phyloP scores from a whole-genome alignment of 2,329 filamentous ascomycete genomes.

The Thyridium curvatum region DNA sequence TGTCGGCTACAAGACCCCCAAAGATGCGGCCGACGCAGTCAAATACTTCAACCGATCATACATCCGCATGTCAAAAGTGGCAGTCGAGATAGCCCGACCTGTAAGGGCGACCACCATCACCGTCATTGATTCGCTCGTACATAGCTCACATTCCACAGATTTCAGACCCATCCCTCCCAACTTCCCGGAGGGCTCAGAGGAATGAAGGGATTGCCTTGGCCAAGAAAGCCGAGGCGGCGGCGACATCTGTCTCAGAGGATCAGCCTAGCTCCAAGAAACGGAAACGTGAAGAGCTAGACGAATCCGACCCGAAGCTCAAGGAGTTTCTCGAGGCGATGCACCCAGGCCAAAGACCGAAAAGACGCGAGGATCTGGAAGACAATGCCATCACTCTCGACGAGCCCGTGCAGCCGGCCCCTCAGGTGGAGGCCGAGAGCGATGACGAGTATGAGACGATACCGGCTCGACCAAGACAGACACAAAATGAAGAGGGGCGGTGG shows the following conservation, averaged over 20 bases:
- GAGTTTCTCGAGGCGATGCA: constrained; percentile 86
- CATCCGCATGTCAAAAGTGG: constrained; percentile 91
- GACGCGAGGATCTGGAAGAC: constrained; percentile 35
- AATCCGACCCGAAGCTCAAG: constrained; percentile 71
- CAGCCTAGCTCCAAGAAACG: constrained; percentile 55
- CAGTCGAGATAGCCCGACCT: constrained; percentile 80
- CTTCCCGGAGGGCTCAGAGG: constrained; percentile 8
- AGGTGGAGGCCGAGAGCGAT: constrained; percentile 55
- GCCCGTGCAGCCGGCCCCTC: constrained; percentile 8
- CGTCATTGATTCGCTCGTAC: constrained; percentile 8
- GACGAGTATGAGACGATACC: constrained; percentile 68
- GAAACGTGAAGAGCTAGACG: constrained; percentile 53
- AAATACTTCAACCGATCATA: constrained; percentile 95
- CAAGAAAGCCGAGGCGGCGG: constrained; percentile 9
- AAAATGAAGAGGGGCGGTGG: too few relatives aligned
- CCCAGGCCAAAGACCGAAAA: constrained; percentile 56
- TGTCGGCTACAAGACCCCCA: constrained; percentile 80
- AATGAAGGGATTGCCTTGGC: constrained; percentile 1
- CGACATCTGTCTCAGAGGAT: constrained; percentile 15
- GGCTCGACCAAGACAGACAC: constrained; percentile 37
- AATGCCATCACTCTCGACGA: constrained; percentile 18
- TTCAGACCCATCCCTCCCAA: constrained; percentile 33
- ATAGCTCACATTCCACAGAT: constrained; percentile 22
- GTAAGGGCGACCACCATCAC: constrained; percentile 35
- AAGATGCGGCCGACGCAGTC: constrained; percentile 76